These are phyloP conservation scores for Cetraspora pellucida DNA, from an alignment of 192 early-diverging fungal genomes.

Conservation along the genomic window DNA sequence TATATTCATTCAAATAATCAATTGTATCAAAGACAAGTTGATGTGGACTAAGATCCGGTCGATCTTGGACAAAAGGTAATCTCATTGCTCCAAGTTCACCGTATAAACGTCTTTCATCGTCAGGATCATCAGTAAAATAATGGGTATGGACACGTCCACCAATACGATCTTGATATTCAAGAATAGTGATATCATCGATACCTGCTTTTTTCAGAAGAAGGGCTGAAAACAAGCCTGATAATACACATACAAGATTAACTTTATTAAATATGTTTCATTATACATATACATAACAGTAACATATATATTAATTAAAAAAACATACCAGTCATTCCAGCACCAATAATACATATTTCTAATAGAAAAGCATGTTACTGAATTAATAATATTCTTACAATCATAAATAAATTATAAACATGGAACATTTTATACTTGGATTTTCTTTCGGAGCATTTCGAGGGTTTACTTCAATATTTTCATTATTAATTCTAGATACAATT, in stretches of 20 bases:
- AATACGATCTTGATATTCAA: no score
- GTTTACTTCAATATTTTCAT: no score
- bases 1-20: conserved; percentile 31
- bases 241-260: no score
- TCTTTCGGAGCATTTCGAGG: no score
- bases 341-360: conserved; percentile 3
- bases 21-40: conserved; percentile 38
- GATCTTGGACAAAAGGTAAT: conserved; percentile 1
- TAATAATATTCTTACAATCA: no score
- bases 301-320: no score
- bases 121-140: conserved; percentile 36
- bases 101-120: conserved; percentile 16
- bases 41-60: conserved; percentile 26
- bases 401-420: no score
- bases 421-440: no score
- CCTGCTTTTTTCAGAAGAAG: conserved; percentile 36
- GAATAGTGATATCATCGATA: conserved; percentile 6
- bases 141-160: conserved; percentile 37
- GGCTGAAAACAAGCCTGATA: conserved; percentile 27
- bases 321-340: neutral
- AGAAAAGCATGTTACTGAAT: no score
- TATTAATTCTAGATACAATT: no score
- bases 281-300: no score
- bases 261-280: no score
- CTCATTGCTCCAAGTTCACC: conserved; percentile 39